A percentile compares a stretch with the other conserved stretches of the same genome.
These are phyloP conservation scores for Zangia roseola DNA, from an alignment of 768 basidiomycete species.

Conservation along the genomic window DNA sequence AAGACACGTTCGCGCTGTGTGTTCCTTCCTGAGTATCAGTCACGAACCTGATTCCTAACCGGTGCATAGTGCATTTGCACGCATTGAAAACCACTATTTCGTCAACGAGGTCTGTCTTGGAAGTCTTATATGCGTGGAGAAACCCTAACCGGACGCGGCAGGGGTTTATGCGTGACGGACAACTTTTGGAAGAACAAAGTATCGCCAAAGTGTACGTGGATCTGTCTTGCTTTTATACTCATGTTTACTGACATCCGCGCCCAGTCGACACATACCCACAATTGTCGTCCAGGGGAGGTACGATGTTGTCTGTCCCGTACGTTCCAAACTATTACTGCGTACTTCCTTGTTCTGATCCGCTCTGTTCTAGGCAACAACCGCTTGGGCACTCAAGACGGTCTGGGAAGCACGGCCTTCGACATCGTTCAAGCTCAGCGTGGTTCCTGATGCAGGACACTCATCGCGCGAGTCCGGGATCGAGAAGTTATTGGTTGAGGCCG, in stretches of 20 bases:
- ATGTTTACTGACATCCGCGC: slow-evolving; percentile 5
- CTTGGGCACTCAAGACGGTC: slow-evolving; percentile 74
- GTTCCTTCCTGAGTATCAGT: slow-evolving; percentile 20
- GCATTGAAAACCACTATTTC: slow-evolving; percentile 92
- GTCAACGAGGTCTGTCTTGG: slow-evolving; percentile 59
- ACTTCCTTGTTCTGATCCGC: not conserved
- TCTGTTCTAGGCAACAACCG: slow-evolving; percentile 66
- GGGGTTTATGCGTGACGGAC: slow-evolving; percentile 88
- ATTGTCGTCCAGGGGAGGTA: slow-evolving; percentile 85
- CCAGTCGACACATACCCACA: slow-evolving; percentile 83
- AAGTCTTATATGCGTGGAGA: not conserved
- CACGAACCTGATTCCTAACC: slow-evolving; percentile 5
- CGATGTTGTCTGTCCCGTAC: slow-evolving; percentile 84
- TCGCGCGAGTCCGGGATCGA: slow-evolving; percentile 70
- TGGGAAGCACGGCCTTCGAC: slow-evolving; percentile 69
- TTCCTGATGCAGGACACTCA: slow-evolving; percentile 87
- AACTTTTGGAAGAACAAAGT: slow-evolving; percentile 77
- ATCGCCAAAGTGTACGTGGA: slow-evolving; percentile 80
- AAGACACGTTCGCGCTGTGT: slow-evolving; percentile 76
- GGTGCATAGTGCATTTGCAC: slow-evolving; percentile 70
- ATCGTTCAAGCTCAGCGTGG: slow-evolving; percentile 50
- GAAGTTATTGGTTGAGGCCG: slow-evolving; percentile 66
- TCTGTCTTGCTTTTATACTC: not conserved
- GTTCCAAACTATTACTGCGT: slow-evolving; percentile 19
- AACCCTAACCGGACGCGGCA: slow-evolving; percentile 27